Evolutionary conservation across 2,329 filamentous ascomycete species (phyloP), one percentile per base, ranked within the genome.

Genomic region (Rhexocercosporidium sp.): DNA sequence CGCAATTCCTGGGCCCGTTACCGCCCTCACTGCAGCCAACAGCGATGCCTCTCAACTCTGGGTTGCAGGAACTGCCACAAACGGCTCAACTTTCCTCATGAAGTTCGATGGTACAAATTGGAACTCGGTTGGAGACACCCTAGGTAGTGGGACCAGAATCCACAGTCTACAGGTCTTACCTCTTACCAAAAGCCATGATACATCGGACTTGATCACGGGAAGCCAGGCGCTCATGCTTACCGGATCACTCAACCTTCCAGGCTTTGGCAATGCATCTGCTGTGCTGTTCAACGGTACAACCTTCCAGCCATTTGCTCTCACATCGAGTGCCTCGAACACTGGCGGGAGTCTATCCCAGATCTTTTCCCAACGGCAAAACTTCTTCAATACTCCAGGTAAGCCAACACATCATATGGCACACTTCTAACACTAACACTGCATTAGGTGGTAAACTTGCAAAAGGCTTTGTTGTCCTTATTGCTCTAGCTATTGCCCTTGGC

Each of bases 261-360:
- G 82, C 59, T 94, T 94, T 76, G 94, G 95, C 66, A 90, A 89
- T 66, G 93, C 91, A 6, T 97, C 95, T 16, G 94, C 93, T 9
- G 95, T 90, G 8, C 82, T 97, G 31, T 99, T 92, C 82, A 93
- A 98, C 75, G 96, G 96, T 74, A 93, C 89, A 12, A 81, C 83
- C 2, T 89, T 95, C 77, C 84, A 84, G 61, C 95, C 96, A 0
- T 97, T 95, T 78, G 86, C 93, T 47, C 85, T 99, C 49, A 92
- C 94, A 1, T 91, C 88, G 54, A 90, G 85, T 66, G 80, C 85
- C 14, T 84, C 88, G 74, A 88, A 88, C 66, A 83, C 84, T 14
- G 82, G 87, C 12, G 93, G 94, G 59, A 94, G 88, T 74, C 87
- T 99, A 75, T 89, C 91, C 39, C 88, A 88, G 72, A 85, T 98